These are phyloP conservation scores for Cercospora zeina DNA, from an alignment of 2,329 filamentous ascomycete genomes.

Conservation along the genomic window DNA sequence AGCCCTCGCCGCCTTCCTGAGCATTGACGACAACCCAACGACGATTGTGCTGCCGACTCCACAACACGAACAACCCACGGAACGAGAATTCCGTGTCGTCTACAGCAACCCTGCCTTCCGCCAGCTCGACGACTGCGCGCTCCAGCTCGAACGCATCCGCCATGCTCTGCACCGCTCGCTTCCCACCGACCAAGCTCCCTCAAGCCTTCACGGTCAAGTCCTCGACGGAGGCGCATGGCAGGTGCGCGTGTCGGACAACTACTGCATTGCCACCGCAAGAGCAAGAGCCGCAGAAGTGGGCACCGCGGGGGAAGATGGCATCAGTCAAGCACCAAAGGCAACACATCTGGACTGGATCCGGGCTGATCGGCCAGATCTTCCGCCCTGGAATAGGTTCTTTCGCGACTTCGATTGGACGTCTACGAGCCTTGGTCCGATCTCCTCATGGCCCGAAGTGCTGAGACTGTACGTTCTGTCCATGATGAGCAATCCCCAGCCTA, in stretches of 20 bases:
- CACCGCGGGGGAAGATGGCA: background rate
- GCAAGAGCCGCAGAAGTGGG: slow-evolving; percentile 8
- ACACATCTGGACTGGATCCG: slow-evolving; percentile 36
- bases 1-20: slow-evolving; percentile 29
- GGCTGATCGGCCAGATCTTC: slow-evolving; percentile 26
- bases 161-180: slow-evolving; percentile 14
- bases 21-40: slow-evolving; percentile 27
- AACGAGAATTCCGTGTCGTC: slow-evolving; percentile 9
- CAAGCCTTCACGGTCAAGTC: slow-evolving; percentile 18
- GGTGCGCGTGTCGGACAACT: slow-evolving; percentile 19
- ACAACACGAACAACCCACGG: background rate
- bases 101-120: slow-evolving; percentile 28
- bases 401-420: slow-evolving; percentile 36
- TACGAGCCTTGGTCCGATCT: slow-evolving; percentile 36
- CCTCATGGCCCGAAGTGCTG: slow-evolving; percentile 32
- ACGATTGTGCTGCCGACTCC: slow-evolving; percentile 21
- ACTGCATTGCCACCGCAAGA: slow-evolving; percentile 19
- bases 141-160: slow-evolving; percentile 19
- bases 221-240: slow-evolving; percentile 27
- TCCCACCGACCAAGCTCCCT: background rate
- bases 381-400: slow-evolving; percentile 33
- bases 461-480: slow-evolving; percentile 32
- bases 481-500: slow-evolving; percentile 38
- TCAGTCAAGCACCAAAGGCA: slow-evolving; percentile 1
- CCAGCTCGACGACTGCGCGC: slow-evolving; percentile 1